Evolutionary conservation across 306 rosid genomes (phyloP).

Genomic region (Cicer arietinum): DNA sequence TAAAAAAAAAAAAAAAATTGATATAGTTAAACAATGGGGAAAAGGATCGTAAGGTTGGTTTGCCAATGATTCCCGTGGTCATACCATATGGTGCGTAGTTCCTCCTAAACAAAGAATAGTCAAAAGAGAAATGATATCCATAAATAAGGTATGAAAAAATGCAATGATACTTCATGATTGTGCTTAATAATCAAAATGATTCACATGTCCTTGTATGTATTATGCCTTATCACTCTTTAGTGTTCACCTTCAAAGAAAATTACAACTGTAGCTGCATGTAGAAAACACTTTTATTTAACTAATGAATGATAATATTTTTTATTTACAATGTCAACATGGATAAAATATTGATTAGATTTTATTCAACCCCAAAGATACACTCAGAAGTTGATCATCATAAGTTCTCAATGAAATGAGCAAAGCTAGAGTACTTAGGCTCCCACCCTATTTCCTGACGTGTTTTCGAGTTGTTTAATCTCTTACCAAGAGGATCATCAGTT

Average conservation of each 20-base stretch:
- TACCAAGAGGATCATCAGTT: slow-evolving; percentile 78
- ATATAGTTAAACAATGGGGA: background rate
- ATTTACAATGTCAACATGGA: slow-evolving; percentile 43
- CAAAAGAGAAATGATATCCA: background rate
- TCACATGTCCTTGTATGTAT: background rate
- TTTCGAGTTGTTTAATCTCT: slow-evolving; percentile 84
- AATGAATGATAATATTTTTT: slow-evolving; percentile 32
- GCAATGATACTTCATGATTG: slow-evolving; percentile 37
- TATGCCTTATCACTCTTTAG: background rate
- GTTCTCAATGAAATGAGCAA: slow-evolving; percentile 71
- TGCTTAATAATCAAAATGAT: slow-evolving; percentile 33
- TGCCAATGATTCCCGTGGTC: background rate
- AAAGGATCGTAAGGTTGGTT: background rate
- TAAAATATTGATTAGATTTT: slow-evolving; percentile 24
- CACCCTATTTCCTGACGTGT: slow-evolving; percentile 83
- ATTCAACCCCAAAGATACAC: slow-evolving; percentile 35
- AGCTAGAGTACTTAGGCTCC: slow-evolving; percentile 92
- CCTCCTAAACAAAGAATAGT: background rate
- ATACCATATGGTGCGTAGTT: background rate
- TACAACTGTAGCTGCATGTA: background rate
- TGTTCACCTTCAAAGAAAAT: background rate
- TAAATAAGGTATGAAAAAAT: background rate
- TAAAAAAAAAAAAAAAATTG: too few species aligned
- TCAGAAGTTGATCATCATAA: slow-evolving; percentile 38
- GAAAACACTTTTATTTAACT: slow-evolving; percentile 21